Evolutionary conservation across 2,329 filamentous ascomycete genomes (phyloP).

Genomic region (Pestalotiopsis sp.): DNA sequence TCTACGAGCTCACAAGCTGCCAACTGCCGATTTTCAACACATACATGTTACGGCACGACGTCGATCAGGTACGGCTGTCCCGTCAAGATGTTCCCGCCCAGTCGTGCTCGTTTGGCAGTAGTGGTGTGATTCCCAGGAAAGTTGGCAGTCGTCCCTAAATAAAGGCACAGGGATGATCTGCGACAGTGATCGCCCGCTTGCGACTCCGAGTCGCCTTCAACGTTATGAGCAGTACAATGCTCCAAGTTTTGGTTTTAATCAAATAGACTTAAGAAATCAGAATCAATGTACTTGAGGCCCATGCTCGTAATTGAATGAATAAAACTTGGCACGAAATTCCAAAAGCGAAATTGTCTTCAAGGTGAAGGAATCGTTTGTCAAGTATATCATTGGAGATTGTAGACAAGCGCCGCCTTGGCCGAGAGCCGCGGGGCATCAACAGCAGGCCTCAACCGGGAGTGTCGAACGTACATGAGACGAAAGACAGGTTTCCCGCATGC

Average conservation of each 20-base stretch:
- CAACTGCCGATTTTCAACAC: background rate
- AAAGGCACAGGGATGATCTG: constrained; percentile 8
- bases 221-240: background rate
- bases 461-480: constrained; percentile 10
- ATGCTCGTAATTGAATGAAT: too few relatives aligned
- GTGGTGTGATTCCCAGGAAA: constrained; percentile 1
- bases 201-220: background rate
- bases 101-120: background rate
- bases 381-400: background rate
- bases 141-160: constrained; percentile 5
- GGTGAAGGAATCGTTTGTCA: background rate
- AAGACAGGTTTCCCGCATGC: background rate
- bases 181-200: constrained; percentile 8
- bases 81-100: background rate
- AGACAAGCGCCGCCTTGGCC: background rate
- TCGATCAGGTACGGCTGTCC: background rate
- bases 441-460: background rate
- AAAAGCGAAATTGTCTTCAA: background rate
- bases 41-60: background rate
- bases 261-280: too few relatives aligned
- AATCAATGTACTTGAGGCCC: too few relatives aligned
- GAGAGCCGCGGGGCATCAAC: background rate
- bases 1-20: background rate
- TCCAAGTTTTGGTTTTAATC: background rate
- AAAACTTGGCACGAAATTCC: background rate